phyloP scores from a whole-genome alignment of 345 rosid species.

The Orychophragmus violaceus region DNA sequence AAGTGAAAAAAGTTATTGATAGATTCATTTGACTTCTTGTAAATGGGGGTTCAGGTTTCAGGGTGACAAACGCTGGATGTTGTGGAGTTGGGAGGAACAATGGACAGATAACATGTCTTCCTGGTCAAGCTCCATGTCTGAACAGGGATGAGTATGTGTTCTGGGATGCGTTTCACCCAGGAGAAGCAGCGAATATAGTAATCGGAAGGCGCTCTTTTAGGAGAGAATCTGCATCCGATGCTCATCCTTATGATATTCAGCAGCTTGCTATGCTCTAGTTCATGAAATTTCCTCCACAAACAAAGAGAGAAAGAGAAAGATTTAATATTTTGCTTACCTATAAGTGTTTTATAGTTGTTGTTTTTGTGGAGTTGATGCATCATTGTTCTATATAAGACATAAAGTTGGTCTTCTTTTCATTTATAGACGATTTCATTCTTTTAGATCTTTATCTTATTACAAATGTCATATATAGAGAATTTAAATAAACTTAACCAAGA shows the following conservation, averaged over 20 bases:
- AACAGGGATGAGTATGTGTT: constrained; percentile 46
- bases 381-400: neutral
- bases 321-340: neutral
- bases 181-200: constrained; percentile 47
- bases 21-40: neutral
- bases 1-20: neutral
- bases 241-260: constrained; percentile 53
- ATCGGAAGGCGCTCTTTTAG: constrained; percentile 48
- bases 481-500: neutral
- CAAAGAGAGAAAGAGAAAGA: neutral
- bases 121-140: constrained; percentile 50
- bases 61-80: constrained; percentile 52
- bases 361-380: constrained; percentile 1
- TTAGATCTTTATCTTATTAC: neutral
- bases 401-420: neutral
- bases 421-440: neutral
- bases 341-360: constrained; percentile 6
- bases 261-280: constrained; percentile 44
- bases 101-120: constrained; percentile 66
- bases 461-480: neutral
- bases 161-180: constrained; percentile 72
- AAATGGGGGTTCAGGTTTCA: constrained; percentile 39
- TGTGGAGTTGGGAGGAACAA: constrained; percentile 75
- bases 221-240: constrained; percentile 40
- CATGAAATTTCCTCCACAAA: constrained; percentile 4